phyloP scores from a whole-genome alignment of 306 rosid genomes.

The Quercus cerris region DNA sequence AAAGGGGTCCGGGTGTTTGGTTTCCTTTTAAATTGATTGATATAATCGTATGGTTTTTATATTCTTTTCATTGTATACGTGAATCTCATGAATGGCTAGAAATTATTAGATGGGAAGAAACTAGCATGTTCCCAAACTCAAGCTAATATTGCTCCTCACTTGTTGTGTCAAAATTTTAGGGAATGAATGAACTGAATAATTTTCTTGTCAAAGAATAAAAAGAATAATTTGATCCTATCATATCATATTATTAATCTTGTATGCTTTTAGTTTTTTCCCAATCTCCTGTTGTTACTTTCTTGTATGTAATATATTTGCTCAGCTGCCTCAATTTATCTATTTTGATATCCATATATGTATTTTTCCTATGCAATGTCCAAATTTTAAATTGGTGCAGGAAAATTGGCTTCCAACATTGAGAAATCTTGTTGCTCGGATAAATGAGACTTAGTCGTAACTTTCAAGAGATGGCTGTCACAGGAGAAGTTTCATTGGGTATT shows the following conservation, averaged over 20 bases:
- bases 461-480: slow-evolving; percentile 98
- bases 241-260: neutral
- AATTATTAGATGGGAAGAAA: neutral
- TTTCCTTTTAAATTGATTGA: neutral
- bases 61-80: neutral
- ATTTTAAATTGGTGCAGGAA: slow-evolving; percentile 41
- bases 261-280: neutral
- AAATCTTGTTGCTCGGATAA: slow-evolving; percentile 77
- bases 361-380: neutral
- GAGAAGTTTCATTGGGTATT: slow-evolving; percentile 88
- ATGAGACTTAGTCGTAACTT: slow-evolving; percentile 76
- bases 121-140: neutral
- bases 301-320: neutral
- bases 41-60: neutral
- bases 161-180: neutral
- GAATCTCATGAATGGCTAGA: neutral
- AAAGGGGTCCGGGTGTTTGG: neutral
- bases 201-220: too few species aligned
- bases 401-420: slow-evolving; percentile 89
- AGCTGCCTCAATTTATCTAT: neutral
- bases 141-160: neutral
- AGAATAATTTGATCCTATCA: neutral
- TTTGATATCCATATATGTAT: neutral
- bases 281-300: neutral
- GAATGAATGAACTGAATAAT: neutral